These are phyloP conservation scores for Cladochytrium replicatum DNA, from an alignment of 192 early-diverging fungal species.

Conservation along the genomic window DNA sequence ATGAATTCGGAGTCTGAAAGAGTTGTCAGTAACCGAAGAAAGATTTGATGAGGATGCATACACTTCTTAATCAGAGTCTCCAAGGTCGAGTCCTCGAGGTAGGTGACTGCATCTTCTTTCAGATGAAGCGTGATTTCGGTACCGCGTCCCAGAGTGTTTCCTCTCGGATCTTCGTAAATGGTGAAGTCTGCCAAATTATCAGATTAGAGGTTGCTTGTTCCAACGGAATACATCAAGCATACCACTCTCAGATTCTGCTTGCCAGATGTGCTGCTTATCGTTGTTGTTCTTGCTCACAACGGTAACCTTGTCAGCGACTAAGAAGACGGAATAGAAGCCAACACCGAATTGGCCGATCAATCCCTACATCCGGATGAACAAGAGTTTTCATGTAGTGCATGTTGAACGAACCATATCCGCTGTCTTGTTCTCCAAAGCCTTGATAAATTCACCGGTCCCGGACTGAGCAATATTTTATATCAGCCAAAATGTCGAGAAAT, in stretches of 20 bases:
- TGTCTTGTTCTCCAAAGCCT: slow-evolving; percentile 67
- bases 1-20: slow-evolving; percentile 89
- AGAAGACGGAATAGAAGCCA: slow-evolving; percentile 95
- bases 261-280: slow-evolving; percentile 86
- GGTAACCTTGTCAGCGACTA: slow-evolving; percentile 89
- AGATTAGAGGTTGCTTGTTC: neutral
- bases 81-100: slow-evolving; percentile 60
- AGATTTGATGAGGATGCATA: slow-evolving; percentile 1
- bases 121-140: slow-evolving; percentile 87
- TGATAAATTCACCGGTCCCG: slow-evolving; percentile 83
- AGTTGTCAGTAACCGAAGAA: slow-evolving; percentile 2
- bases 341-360: slow-evolving; percentile 99
- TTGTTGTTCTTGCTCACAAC: slow-evolving; percentile 86
- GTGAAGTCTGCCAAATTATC: slow-evolving; percentile 50
- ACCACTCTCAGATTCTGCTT: slow-evolving; percentile 78
- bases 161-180: slow-evolving; percentile 80
- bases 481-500: neutral
- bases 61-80: slow-evolving; percentile 64
- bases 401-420: slow-evolving; percentile 20
- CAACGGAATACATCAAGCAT: neutral
- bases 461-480: slow-evolving; percentile 31
- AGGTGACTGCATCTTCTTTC: slow-evolving; percentile 80
- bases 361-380: slow-evolving; percentile 9
- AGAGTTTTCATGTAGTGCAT: neutral
- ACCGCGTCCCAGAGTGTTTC: slow-evolving; percentile 84